Conservation (phyloP, 2,329 filamentous ascomycete genomes). For the Microdochium paspali region DNA sequence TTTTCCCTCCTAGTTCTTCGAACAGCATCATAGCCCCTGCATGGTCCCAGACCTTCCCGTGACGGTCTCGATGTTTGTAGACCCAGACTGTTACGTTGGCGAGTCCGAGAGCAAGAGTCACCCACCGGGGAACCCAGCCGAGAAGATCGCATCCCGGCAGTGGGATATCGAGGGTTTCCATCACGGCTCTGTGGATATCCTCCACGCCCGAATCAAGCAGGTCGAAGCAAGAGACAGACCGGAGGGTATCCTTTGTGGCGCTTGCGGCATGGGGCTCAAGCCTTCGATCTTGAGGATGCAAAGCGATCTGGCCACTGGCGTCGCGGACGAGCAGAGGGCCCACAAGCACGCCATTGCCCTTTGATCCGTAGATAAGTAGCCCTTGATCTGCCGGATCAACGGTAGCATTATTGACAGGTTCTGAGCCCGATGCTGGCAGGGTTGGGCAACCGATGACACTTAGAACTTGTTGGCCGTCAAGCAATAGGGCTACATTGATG, state of each 20-base stretch:
- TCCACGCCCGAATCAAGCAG: slow-evolving; percentile 37
- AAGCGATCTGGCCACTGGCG: not conserved
- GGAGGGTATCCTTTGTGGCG: slow-evolving; percentile 17
- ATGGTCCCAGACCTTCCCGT: slow-evolving; percentile 51
- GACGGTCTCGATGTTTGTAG: slow-evolving; percentile 36
- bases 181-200: slow-evolving; percentile 34
- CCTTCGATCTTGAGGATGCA: not conserved
- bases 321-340: slow-evolving; percentile 27
- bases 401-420: slow-evolving; percentile 31
- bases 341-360: slow-evolving; percentile 33
- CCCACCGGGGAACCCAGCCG: slow-evolving; percentile 49
- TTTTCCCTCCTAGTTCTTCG: slow-evolving; percentile 43
- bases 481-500: slow-evolving; percentile 44
- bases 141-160: slow-evolving; percentile 42
- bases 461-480: slow-evolving; percentile 38
- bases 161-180: slow-evolving; percentile 27
- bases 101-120: slow-evolving; percentile 38
- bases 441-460: slow-evolving; percentile 39
- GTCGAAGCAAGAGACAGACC: slow-evolving; percentile 36
- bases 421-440: slow-evolving; percentile 26
- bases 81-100: slow-evolving; percentile 48
- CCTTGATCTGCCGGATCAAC: slow-evolving; percentile 33
- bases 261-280: slow-evolving; percentile 4
- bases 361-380: slow-evolving; percentile 40
- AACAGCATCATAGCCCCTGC: slow-evolving; percentile 50